These are phyloP conservation scores for Trichosporon ovoides DNA, from an alignment of 1,284 basidiomycete species.

Conservation along the genomic window DNA sequence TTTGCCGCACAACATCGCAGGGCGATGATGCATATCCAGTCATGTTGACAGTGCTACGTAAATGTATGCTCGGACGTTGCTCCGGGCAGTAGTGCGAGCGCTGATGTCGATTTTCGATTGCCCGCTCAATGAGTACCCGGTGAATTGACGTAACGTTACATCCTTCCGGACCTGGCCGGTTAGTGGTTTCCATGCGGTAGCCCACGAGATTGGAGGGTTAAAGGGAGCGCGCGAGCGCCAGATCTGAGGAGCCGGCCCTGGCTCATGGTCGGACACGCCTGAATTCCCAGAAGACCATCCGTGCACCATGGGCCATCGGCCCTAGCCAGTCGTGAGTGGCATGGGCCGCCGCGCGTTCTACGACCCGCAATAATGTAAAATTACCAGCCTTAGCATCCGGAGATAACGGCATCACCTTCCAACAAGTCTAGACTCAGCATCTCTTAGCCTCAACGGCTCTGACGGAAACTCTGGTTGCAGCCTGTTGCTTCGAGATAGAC, in stretches of 20 bases:
- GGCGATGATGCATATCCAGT: neutral
- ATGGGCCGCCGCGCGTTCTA: too few species aligned
- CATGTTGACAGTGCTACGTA: neutral
- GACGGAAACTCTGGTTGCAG: too few species aligned
- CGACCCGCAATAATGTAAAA: too few species aligned
- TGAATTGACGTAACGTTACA: neutral
- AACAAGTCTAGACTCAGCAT: too few species aligned
- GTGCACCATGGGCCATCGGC: too few species aligned
- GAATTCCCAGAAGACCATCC: too few species aligned
- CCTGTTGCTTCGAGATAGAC: too few species aligned
- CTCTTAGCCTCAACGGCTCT: too few species aligned
- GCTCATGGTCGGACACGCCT: too few species aligned
- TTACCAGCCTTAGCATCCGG: too few species aligned
- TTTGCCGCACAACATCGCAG: neutral
- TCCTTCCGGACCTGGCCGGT: constrained; percentile 1
- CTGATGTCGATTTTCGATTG: neutral
- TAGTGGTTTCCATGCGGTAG: neutral
- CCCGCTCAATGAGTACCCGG: neutral
- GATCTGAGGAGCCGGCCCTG: neutral
- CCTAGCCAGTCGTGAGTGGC: too few species aligned
- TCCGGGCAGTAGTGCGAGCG: neutral
- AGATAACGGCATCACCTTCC: too few species aligned
- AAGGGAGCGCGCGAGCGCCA: neutral
- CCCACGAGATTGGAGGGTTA: neutral
- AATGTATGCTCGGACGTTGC: neutral